Percentiles rank a stretch among this genome's conserved stretches.
These are phyloP conservation scores for Venturia oleaginea DNA, from an alignment of 2,329 filamentous ascomycete genomes.

Conservation along the genomic window DNA sequence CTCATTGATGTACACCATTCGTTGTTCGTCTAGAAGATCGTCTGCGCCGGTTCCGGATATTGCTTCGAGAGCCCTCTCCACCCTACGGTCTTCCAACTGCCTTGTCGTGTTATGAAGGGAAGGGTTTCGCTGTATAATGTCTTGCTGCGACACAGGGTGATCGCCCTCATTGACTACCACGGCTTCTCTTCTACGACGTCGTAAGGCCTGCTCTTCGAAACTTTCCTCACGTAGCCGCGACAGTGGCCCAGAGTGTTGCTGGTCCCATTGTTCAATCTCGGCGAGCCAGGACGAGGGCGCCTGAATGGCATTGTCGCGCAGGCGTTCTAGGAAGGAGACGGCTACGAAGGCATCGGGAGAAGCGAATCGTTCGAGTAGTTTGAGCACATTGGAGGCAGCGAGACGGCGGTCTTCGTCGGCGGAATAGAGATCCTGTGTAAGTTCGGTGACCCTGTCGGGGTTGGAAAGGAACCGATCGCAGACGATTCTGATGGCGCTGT, in stretches of 20 bases:
- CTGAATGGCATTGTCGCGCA: not conserved
- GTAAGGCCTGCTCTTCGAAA: constrained; percentile 59
- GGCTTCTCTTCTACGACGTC: constrained; percentile 71
- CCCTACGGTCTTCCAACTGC: not conserved
- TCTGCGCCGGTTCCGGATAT: not conserved
- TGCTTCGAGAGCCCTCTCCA: constrained; percentile 1
- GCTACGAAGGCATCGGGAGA: not conserved
- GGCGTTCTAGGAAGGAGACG: constrained; percentile 2
- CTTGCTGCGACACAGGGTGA: constrained; percentile 59
- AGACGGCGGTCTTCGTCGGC: constrained; percentile 18
- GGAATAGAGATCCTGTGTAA: constrained; percentile 13
- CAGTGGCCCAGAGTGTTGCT: not conserved
- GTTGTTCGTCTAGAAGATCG: not conserved
- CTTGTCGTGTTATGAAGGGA: not conserved
- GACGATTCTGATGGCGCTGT: constrained; percentile 26
- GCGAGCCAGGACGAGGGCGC: constrained; percentile 3
- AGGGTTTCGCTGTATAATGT: constrained; percentile 59
- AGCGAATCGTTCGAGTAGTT: constrained; percentile 18
- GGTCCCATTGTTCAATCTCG: not conserved
- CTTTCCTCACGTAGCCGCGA: constrained; percentile 40
- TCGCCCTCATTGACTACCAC: constrained; percentile 88
- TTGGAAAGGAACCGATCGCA: constrained; percentile 27
- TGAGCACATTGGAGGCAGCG: constrained; percentile 22
- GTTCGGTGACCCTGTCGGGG: constrained; percentile 17
- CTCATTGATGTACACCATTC: not conserved